These are phyloP conservation scores for Xerocomellus chrysenteron DNA, from an alignment of 768 basidiomycete genomes.

Conservation along the genomic window DNA sequence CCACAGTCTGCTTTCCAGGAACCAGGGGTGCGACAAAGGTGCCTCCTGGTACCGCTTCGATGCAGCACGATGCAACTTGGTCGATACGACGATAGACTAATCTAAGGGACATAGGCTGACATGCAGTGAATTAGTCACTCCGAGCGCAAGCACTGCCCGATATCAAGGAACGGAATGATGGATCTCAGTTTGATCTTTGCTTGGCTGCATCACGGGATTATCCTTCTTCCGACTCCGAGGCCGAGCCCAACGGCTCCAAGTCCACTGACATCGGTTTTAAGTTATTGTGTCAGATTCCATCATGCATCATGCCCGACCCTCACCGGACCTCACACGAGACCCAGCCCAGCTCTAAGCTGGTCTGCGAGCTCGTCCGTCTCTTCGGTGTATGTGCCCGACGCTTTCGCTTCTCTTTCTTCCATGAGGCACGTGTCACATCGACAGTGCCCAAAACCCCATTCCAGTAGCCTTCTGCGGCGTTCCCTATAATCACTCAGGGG, in stretches of 20 bases:
- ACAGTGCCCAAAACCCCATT: slow-evolving; percentile 78
- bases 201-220: not conserved
- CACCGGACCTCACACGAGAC: slow-evolving; percentile 41
- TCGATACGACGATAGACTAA: no score
- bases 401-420: slow-evolving; percentile 44
- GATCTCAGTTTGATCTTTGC: not conserved
- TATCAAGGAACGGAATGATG: not conserved
- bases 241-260: not conserved
- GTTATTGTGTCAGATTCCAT: no score
- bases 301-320: not conserved
- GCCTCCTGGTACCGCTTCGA: no score
- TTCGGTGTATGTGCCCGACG: not conserved
- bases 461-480: slow-evolving; percentile 54
- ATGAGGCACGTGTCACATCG: slow-evolving; percentile 62
- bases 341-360: slow-evolving; percentile 65
- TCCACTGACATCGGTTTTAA: not conserved
- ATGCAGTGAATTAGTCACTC: no score
- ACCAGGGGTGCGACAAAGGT: no score
- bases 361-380: slow-evolving; percentile 49
- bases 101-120: no score
- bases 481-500: slow-evolving; percentile 40
- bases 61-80: no score
- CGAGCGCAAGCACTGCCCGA: not conserved
- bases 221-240: not conserved
- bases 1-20: no score